Evolutionary conservation across 768 basidiomycete genomes (phyloP).

Genomic region (Russula earlei): DNA sequence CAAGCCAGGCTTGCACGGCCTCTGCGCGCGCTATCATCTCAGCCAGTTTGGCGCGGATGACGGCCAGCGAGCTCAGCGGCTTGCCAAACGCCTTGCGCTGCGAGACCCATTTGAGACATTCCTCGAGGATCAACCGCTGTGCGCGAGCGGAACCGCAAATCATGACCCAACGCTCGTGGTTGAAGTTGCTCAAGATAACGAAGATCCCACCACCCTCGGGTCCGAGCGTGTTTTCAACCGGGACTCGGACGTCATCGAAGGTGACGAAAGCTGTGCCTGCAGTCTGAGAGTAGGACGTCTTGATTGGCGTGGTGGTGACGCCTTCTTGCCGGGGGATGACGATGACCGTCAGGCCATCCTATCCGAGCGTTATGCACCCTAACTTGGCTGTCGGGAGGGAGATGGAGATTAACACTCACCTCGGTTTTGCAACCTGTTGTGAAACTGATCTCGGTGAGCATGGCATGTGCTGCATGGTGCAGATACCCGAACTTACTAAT

Average conservation of each 20-base stretch:
- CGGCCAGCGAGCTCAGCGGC: constrained; percentile 71
- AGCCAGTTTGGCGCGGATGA: constrained; percentile 84
- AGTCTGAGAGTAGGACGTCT: constrained; percentile 77
- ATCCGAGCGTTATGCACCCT: background rate
- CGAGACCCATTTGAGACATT: constrained; percentile 67
- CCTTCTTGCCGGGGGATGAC: constrained; percentile 78
- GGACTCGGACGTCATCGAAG: constrained; percentile 78
- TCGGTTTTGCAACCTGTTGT: constrained; percentile 67
- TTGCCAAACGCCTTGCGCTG: constrained; percentile 93
- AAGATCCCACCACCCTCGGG: constrained; percentile 66
- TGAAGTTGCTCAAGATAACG: constrained; percentile 75
- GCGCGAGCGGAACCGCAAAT: constrained; percentile 54
- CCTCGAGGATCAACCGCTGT: constrained; percentile 66
- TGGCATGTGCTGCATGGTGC: background rate
- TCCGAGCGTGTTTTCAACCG: constrained; percentile 80
- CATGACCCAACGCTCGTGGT: constrained; percentile 94
- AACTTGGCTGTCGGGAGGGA: constrained; percentile 27
- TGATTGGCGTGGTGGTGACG: constrained; percentile 75
- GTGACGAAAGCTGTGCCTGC: constrained; percentile 82
- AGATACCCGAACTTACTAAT: constrained; percentile 28
- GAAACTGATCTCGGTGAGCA: constrained; percentile 32
- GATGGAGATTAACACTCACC: constrained; percentile 22
- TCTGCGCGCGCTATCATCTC: constrained; percentile 82
- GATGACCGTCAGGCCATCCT: constrained; percentile 69
- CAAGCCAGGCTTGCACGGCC: constrained; percentile 73